Base-by-base conservation (phyloP, 1,284 basidiomycete species). In the Heimioporus punctisporus region DNA sequence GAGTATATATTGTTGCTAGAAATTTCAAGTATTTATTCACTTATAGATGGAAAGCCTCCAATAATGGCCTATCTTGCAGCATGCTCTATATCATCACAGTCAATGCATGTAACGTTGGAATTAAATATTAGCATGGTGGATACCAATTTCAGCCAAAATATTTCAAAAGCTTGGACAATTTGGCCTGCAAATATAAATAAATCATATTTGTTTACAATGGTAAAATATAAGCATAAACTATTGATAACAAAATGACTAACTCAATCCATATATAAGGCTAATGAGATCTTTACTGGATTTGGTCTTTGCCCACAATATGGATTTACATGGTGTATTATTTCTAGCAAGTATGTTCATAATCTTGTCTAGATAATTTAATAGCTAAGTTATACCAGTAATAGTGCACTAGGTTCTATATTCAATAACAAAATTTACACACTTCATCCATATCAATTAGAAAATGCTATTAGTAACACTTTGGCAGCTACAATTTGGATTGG, bases 401-500 rank as follows among this genome's bases (percentile, higher is more conserved):
- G 50, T 28, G 5, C 14, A 43, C 40, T 47, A 42, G 25, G 23
- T 10, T 19, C 24, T 31, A 7, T 5, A 24, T 21, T 19, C 46
- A 50, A 54, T 7, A 27, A 11, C 17, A n/a, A 44, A 10, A 10
- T 45, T 17, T 49, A 54, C n/a, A 43, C 27, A 30, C 34, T 58
- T 9, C 42, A 34, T n/a, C 45, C 48, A 47, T 10, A 41, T 11
- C 41, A 48, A 10, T 5, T 58, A 1, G 21, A 58, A 17, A 12
- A 54, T 3, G 45, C 6, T n/a, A 42, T 58, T 30, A 37, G 27
- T 25, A 3, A 48, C 4, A 27, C 26, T n/a, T 25, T 21, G 12
- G 57, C 57, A 44, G 17, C n/a, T 7, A 21, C 30, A 6, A 42
- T 58, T 23, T 58, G 56, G 56, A 40, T 39, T 14, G 42, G 57